A percentile compares a stretch with the other conserved stretches of the same genome.
Conservation (phyloP, 768 basidiomycete genomes). For the Xerocomus brunneocitrinus region DNA sequence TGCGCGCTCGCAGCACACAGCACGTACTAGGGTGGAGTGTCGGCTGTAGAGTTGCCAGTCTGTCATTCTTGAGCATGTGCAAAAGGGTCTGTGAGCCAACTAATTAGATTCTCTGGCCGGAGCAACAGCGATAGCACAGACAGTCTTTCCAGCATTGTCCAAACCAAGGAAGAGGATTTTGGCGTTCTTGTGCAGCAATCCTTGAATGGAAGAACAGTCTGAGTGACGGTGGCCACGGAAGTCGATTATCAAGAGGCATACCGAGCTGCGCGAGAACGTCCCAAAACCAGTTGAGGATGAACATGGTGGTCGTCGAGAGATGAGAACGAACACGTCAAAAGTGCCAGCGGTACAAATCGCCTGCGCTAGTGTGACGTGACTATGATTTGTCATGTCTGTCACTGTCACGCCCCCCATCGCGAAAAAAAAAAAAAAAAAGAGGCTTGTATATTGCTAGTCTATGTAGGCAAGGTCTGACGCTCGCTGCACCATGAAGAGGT, state of each 20-base stretch:
- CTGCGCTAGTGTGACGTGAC: slow-evolving; percentile 18
- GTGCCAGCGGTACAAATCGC: not conserved
- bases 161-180: slow-evolving; percentile 99
- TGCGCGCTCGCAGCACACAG: not conserved
- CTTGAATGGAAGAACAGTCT: slow-evolving; percentile 36
- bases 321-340: slow-evolving; percentile 21
- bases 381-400: slow-evolving; percentile 6
- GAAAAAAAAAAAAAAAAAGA: not conserved
- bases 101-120: slow-evolving; percentile 4
- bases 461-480: slow-evolving; percentile 69
- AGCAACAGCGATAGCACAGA: slow-evolving; percentile 35
- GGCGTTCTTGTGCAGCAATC: slow-evolving; percentile 94
- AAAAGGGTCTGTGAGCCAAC: slow-evolving; percentile 65
- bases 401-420: not conserved
- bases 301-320: slow-evolving; percentile 47
- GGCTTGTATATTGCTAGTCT: not conserved
- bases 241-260: slow-evolving; percentile 34
- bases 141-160: slow-evolving; percentile 99
- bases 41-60: slow-evolving; percentile 94
- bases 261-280: slow-evolving; percentile 92
- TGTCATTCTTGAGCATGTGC: slow-evolving; percentile 99
- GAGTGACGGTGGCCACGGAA: not conserved
- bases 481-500: slow-evolving; percentile 48
- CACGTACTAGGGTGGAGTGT: slow-evolving; percentile 95
- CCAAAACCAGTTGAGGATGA: slow-evolving; percentile 94